Conservation (phyloP, 148 eudicot species). For the Spergularia marina region DNA sequence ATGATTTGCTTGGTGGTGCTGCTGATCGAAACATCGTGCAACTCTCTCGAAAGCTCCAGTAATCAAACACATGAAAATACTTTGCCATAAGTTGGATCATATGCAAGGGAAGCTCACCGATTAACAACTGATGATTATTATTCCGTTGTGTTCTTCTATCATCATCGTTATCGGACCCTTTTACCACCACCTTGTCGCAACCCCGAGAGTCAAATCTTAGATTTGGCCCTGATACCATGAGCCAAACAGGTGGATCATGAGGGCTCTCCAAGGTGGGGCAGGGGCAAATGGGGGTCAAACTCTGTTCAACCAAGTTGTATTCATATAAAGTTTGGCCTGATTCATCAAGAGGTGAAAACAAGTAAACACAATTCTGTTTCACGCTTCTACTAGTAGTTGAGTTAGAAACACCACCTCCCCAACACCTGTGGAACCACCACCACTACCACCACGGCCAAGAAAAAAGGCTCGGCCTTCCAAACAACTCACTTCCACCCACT, state of each 20-base stretch:
- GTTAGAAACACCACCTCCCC: neutral
- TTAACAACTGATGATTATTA: too few species aligned
- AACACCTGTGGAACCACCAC: too few species aligned
- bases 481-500: too few species aligned
- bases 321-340: neutral
- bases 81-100: neutral
- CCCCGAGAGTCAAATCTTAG: too few species aligned
- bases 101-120: neutral
- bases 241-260: neutral
- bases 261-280: neutral
- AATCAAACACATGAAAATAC: constrained; percentile 13
- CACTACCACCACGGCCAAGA: neutral
- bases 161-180: neutral
- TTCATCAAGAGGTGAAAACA: neutral
- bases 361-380: constrained; percentile 4
- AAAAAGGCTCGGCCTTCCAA: too few species aligned
- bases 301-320: neutral
- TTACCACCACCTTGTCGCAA: neutral
- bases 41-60: constrained; percentile 10
- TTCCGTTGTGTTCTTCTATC: too few species aligned
- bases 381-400: neutral
- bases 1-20: neutral
- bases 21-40: neutral
- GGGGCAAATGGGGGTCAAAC: neutral
- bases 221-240: neutral